Evolutionary conservation across 768 basidiomycete species (phyloP).

Genomic region (Hydnomerulius pinastri): DNA sequence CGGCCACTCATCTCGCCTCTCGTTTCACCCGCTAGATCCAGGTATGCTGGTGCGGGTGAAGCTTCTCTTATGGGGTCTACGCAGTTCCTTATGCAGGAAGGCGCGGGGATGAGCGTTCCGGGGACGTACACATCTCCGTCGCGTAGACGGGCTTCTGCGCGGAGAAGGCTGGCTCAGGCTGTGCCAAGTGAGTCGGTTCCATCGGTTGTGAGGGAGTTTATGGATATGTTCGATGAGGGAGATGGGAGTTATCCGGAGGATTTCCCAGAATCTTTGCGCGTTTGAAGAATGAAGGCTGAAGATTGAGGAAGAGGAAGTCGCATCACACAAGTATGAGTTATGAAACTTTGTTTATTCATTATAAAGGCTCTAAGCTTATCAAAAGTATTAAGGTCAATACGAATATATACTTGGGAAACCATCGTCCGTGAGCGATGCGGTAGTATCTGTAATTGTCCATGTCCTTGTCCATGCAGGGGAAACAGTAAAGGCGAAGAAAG

Average conservation of each 20-base stretch:
- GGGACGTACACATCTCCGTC: not conserved
- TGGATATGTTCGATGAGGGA: slow-evolving; percentile 35
- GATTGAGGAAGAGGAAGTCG: no score
- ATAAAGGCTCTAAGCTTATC: not conserved
- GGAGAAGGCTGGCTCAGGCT: slow-evolving; percentile 5
- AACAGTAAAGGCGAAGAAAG: no score
- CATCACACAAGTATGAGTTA: slow-evolving; percentile 1
- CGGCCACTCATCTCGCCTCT: slow-evolving; percentile 26
- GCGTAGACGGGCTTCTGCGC: not conserved
- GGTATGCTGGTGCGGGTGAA: slow-evolving; percentile 6
- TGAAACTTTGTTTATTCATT: not conserved
- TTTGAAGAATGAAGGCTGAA: slow-evolving; percentile 4
- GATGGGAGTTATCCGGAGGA: slow-evolving; percentile 37
- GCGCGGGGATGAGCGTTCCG: slow-evolving; percentile 3
- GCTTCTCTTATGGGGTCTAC: not conserved
- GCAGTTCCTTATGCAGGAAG: slow-evolving; percentile 11
- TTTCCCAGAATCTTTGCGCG: slow-evolving; percentile 33
- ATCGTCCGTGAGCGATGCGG: not conserved
- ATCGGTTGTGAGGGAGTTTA: slow-evolving; percentile 31
- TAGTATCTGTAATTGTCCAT: no score
- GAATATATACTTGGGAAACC: not conserved
- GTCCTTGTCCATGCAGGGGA: no score
- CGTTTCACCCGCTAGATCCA: slow-evolving; percentile 26
- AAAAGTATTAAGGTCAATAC: not conserved
- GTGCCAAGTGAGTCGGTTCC: slow-evolving; percentile 22